Evolutionary conservation across 495 filamentous ascomycete genomes (phyloP), one percentile per base, ranked within the genome.

Genomic region (Penicillium odoratum): DNA sequence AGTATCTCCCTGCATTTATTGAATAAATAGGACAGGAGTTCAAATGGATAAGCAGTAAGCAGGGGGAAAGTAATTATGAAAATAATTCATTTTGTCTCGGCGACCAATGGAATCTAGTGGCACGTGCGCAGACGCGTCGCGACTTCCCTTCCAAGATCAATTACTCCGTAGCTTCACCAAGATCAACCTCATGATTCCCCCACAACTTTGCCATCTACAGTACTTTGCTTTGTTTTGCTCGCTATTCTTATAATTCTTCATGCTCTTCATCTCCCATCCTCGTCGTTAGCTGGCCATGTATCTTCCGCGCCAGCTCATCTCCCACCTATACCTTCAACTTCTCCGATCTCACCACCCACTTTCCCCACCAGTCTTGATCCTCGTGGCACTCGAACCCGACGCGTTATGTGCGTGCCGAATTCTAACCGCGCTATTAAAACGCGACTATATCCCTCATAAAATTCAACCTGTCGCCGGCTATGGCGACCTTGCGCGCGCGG

Each of bases 401-500:
- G 89, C 93, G 51, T 85, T 98, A 36, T 98, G 94, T 75, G 95
- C 93, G 51, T 93, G 91, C 66, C 92, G 93, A 51, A 98, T 98
- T 53, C 83, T 98, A 15, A 94, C 94, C 1, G 82, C 86, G 13
- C 82, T 98, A 16, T 80, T 98, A 50, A 97, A 93, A 78, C 88
- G 91, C 78, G 94, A 98, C 79, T 98, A 93, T 69, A 95, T 98
- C 61, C 88, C 88, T n/a, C 93, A 98, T 75, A 97, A 96, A 79
- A 96, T 98, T 58, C 90, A 96, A 63, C 94, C 95, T 5, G 87
- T 98, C 36, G 83, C 89, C 15, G 94, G 94, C 33, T 97, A 97
- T 85, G 87, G 85, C 60, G 94, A 98, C 66, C 86, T 98, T 38
- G 78, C 88, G 65, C 84, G 85, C 63, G 85, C 84, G 29, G 91